A percentile compares a stretch with the other conserved stretches of the same genome.
Evolutionary conservation across 768 basidiomycete species (phyloP).

Genomic region (Pulveroboletus sp.): DNA sequence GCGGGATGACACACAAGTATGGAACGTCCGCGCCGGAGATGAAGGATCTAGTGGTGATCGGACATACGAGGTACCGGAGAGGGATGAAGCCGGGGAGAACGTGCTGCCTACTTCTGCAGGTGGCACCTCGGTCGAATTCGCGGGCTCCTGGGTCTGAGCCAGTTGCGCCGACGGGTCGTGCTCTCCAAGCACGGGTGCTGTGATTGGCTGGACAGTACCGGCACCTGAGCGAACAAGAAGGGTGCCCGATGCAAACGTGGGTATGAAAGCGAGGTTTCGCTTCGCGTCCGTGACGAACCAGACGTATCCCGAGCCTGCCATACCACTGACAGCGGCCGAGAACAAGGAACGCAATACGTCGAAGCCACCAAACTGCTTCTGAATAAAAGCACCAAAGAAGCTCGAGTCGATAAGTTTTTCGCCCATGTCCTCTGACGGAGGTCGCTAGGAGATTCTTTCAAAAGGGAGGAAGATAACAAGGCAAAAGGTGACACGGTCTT

Average conservation of each 20-base stretch:
- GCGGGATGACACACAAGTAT: slow-evolving; percentile 15
- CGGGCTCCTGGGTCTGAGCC: background rate
- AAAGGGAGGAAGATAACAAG: background rate
- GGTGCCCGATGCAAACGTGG: slow-evolving; percentile 87
- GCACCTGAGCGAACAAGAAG: slow-evolving; percentile 66
- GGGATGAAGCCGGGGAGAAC: slow-evolving; percentile 36
- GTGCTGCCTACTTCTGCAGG: slow-evolving; percentile 26
- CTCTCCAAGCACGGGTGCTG: slow-evolving; percentile 30
- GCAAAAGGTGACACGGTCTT: slow-evolving; percentile 22
- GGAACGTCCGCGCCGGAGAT: slow-evolving; percentile 28
- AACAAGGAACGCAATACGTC: slow-evolving; percentile 69
- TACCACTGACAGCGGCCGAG: slow-evolving; percentile 70
- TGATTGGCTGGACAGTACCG: slow-evolving; percentile 29
- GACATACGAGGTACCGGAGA: slow-evolving; percentile 37
- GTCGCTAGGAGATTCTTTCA: slow-evolving; percentile 23
- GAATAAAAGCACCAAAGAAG: slow-evolving; percentile 19
- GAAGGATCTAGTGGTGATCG: slow-evolving; percentile 28
- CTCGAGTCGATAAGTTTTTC: slow-evolving; percentile 18
- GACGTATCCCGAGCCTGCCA: slow-evolving; percentile 76
- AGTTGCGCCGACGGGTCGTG: background rate
- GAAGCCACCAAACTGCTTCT: slow-evolving; percentile 55
- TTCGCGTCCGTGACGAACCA: slow-evolving; percentile 78
- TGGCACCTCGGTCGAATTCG: slow-evolving; percentile 17
- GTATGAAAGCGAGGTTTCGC: slow-evolving; percentile 65
- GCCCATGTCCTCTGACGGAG: slow-evolving; percentile 25